Evolutionary conservation across 257 asterid species (phyloP).

Genomic region (Solanum clarkiae): DNA sequence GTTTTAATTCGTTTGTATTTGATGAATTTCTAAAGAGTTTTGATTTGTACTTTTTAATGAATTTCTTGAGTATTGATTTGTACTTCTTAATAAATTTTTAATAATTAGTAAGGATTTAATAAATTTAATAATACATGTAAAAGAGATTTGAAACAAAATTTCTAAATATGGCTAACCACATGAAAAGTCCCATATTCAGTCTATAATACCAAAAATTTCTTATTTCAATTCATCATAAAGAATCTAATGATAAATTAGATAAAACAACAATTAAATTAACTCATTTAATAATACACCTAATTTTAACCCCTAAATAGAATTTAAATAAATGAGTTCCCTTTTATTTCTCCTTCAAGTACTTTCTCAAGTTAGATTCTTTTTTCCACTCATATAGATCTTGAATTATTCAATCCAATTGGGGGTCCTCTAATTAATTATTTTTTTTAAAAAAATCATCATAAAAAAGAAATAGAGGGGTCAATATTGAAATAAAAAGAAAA

Average conservation of each 20-base stretch:
- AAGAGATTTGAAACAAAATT: too few relatives aligned
- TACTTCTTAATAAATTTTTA: neutral
- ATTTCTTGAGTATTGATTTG: neutral
- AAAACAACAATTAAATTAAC: neutral
- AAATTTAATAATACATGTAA: neutral
- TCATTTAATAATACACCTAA: neutral
- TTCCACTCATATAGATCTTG: neutral
- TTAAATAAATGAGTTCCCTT: neutral
- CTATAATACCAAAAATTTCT: neutral
- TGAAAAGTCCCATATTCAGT: neutral
- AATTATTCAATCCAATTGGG: neutral
- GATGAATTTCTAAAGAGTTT: neutral
- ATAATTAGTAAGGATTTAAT: neutral
- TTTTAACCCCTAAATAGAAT: neutral
- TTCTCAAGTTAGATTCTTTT: neutral
- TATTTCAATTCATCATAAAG: neutral
- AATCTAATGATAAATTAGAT: neutral
- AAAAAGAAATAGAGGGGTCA: neutral
- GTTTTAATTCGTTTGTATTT: neutral
- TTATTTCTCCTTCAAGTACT: neutral
- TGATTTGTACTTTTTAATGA: too few relatives aligned
- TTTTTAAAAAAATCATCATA: neutral
- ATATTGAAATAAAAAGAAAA: slow-evolving; percentile 2
- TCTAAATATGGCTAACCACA: neutral
- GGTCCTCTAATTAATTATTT: neutral